phyloP scores from a whole-genome alignment of 2,329 filamentous ascomycete species.

The Rasamsonia emersonii region DNA sequence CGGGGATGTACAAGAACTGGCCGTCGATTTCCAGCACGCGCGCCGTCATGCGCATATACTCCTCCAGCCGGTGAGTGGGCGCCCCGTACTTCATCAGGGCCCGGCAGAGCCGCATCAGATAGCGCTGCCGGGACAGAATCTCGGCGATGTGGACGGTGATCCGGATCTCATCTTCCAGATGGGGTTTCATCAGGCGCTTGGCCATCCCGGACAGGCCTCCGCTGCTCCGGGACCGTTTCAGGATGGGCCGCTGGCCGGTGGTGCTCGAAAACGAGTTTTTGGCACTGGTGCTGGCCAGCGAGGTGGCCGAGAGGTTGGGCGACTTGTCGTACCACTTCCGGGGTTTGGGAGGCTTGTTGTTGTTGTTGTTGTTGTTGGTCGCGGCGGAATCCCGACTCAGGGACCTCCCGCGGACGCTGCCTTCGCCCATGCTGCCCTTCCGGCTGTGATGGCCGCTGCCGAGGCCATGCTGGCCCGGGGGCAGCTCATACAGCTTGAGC shows the following conservation, averaged over 20 bases:
- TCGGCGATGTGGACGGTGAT: slow-evolving; percentile 57
- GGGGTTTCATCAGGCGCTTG: slow-evolving; percentile 23
- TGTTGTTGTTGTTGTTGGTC: slow-evolving; percentile 9
- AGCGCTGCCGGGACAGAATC: slow-evolving; percentile 72
- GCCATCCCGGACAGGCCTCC: slow-evolving; percentile 18
- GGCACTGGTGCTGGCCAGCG: slow-evolving; percentile 21
- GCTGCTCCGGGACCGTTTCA: slow-evolving; percentile 30
- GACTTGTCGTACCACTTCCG: slow-evolving; percentile 35
- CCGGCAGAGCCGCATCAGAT: slow-evolving; percentile 75
- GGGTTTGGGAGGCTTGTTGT: slow-evolving; percentile 14
- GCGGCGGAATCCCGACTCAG: slow-evolving; percentile 20
- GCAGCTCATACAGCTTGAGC: slow-evolving; percentile 55
- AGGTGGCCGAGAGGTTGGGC: slow-evolving; percentile 26
- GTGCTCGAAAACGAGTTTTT: slow-evolving; percentile 22
- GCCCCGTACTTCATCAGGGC: slow-evolving; percentile 89
- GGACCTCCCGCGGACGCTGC: slow-evolving; percentile 22
- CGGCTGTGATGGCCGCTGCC: slow-evolving; percentile 16
- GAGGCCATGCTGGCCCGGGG: slow-evolving; percentile 32
- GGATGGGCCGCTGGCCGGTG: slow-evolving; percentile 16
- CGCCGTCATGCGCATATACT: slow-evolving; percentile 87
- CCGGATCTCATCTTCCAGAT: slow-evolving; percentile 44
- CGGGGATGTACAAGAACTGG: slow-evolving; percentile 85
- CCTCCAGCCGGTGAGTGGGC: slow-evolving; percentile 81
- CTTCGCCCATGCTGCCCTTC: slow-evolving; percentile 23
- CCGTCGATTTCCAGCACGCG: slow-evolving; percentile 81